These are phyloP conservation scores for Dioscorea alata DNA, from an alignment of 106 monocot genomes.

Conservation along the genomic window DNA sequence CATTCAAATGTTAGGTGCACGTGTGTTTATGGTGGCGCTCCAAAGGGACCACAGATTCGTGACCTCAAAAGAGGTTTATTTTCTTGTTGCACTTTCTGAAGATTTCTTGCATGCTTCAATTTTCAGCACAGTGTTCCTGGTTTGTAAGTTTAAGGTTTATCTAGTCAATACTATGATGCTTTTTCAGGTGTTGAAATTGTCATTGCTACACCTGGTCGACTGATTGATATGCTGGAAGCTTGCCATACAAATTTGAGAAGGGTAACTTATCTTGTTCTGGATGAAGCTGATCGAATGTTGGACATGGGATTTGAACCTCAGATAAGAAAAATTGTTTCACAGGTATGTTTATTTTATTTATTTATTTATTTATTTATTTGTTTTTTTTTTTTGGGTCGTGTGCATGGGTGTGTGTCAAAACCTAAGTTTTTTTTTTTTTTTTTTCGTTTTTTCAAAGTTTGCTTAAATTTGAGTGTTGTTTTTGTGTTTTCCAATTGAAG, in stretches of 20 bases:
- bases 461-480: too few species aligned
- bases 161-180: background rate
- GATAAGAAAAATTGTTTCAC: slow-evolving; percentile 85
- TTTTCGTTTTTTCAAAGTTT: too few species aligned
- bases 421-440: too few species aligned
- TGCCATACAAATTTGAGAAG: slow-evolving; percentile 77
- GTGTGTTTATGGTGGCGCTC: slow-evolving; percentile 93
- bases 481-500: too few species aligned
- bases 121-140: background rate
- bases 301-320: slow-evolving; percentile 99
- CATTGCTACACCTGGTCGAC: slow-evolving; percentile 91
- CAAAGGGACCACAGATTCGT: slow-evolving; percentile 96
- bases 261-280: slow-evolving; percentile 91
- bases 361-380: too few species aligned
- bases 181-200: slow-evolving; percentile 91
- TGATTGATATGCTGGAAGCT: slow-evolving; percentile 97
- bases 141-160: background rate
- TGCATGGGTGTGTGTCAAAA: too few species aligned
- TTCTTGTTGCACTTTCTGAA: background rate
- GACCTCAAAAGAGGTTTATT: slow-evolving; percentile 80
- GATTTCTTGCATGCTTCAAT: background rate
- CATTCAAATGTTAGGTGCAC: slow-evolving; percentile 68
- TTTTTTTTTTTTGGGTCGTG: too few species aligned
- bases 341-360: slow-evolving; percentile 27
- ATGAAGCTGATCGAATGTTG: slow-evolving; percentile 98